These are phyloP conservation scores for Metrosideros polymorpha DNA, from an alignment of 441 rosid genomes.

Conservation along the genomic window DNA sequence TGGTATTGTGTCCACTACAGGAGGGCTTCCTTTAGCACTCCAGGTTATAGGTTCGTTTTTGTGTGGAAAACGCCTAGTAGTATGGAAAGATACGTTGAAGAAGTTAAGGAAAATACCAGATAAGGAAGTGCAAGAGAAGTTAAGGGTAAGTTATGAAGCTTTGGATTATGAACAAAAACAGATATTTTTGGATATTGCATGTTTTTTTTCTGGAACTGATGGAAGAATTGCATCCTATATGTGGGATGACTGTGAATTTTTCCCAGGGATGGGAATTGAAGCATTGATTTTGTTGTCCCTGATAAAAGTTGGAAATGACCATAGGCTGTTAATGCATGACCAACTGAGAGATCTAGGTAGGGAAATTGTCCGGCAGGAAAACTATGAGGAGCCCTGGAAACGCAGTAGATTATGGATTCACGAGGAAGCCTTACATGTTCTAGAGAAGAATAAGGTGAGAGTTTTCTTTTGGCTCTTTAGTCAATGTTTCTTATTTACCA, in stretches of 20 bases:
- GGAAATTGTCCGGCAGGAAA: constrained; percentile 8
- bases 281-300: not conserved
- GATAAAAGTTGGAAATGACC: not conserved
- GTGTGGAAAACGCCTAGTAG: not conserved
- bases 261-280: not conserved
- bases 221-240: not conserved
- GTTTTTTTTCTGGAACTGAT: not conserved
- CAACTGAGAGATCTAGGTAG: not conserved
- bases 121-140: not conserved
- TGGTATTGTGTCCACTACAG: not conserved
- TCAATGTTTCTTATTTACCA: not conserved
- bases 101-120: not conserved
- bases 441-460: not conserved
- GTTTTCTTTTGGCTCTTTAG: not conserved
- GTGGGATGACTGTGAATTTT: not conserved
- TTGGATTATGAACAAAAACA: not conserved
- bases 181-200: not conserved
- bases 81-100: not conserved
- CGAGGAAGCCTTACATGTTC: not conserved
- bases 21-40: not conserved
- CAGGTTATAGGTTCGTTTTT: not conserved
- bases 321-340: not conserved
- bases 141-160: not conserved
- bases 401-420: constrained; percentile 11
- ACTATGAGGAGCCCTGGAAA: not conserved